Conservation (phyloP, 2,329 filamentous ascomycete species). For the Cladosporium velox region DNA sequence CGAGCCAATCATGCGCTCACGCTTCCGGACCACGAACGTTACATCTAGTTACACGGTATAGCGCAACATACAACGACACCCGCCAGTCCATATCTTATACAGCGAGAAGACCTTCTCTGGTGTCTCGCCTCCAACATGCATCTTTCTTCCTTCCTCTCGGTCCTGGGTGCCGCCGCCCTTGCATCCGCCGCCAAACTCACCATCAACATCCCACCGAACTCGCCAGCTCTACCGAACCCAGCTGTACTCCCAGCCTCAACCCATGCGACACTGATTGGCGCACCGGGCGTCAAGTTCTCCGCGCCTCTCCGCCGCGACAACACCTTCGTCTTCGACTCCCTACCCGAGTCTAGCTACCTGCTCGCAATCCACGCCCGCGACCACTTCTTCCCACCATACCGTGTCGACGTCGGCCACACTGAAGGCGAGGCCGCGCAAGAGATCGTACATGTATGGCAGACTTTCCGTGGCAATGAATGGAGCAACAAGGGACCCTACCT, state of each 20-base stretch:
- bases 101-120: not conserved
- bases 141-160: not conserved
- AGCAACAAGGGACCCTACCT: slow-evolving; percentile 73
- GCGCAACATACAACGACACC: not conserved
- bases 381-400: slow-evolving; percentile 74
- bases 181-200: slow-evolving; percentile 48
- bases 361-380: slow-evolving; percentile 76
- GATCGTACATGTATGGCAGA: slow-evolving; percentile 73
- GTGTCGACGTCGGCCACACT: slow-evolving; percentile 66
- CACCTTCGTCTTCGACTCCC: slow-evolving; percentile 73
- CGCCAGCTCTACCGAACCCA: slow-evolving; percentile 46
- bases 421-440: slow-evolving; percentile 45
- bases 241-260: slow-evolving; percentile 58
- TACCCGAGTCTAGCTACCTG: slow-evolving; percentile 74
- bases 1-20: slow-evolving; percentile 7
- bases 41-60: slow-evolving; percentile 1
- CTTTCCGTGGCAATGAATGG: slow-evolving; percentile 88
- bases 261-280: slow-evolving; percentile 59
- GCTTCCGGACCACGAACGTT: slow-evolving; percentile 5
- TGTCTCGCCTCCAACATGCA: not conserved
- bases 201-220: slow-evolving; percentile 53
- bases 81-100: too few relatives aligned
- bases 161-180: slow-evolving; percentile 29
- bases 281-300: slow-evolving; percentile 48
- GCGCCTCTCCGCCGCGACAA: slow-evolving; percentile 69